Evolutionary conservation across 129 eudicot species (phyloP).

Genomic region (Logfia minima): DNA sequence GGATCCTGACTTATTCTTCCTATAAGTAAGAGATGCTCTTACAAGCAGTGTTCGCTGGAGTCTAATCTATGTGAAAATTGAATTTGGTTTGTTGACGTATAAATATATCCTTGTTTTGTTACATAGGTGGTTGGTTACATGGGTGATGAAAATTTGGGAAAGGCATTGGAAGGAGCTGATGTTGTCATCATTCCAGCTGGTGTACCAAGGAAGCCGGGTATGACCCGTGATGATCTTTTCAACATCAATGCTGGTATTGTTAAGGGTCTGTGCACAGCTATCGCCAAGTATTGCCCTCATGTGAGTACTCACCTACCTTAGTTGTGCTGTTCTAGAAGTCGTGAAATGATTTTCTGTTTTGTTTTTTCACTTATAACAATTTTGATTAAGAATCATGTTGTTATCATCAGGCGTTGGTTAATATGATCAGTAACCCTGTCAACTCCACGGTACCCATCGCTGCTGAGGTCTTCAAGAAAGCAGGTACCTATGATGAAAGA

Average conservation of each 20-base stretch:
- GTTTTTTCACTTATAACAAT: not conserved
- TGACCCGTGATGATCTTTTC: slow-evolving; percentile 99
- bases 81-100: slow-evolving; percentile 15
- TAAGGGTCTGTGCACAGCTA: slow-evolving; percentile 66
- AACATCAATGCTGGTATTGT: slow-evolving; percentile 99
- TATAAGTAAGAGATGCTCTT: not conserved
- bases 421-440: slow-evolving; percentile 97
- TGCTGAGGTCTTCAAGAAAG: slow-evolving; percentile 94
- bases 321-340: not conserved
- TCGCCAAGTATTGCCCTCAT: slow-evolving; percentile 88
- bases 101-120: slow-evolving; percentile 3
- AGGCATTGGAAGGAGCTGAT: slow-evolving; percentile 92
- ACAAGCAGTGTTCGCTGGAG: not conserved
- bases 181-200: slow-evolving; percentile 98
- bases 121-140: slow-evolving; percentile 71
- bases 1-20: not conserved
- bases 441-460: slow-evolving; percentile 99
- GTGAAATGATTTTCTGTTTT: not conserved
- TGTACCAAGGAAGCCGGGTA: slow-evolving; percentile 99
- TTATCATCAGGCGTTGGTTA: slow-evolving; percentile 73
- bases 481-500: slow-evolving; percentile 87
- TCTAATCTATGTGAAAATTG: not conserved
- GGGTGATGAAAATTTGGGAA: slow-evolving; percentile 70
- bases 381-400: not conserved
- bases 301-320: slow-evolving; percentile 39